Base-by-base conservation (phyloP, 495 filamentous ascomycete species). In the Penicillium desertorum region DNA sequence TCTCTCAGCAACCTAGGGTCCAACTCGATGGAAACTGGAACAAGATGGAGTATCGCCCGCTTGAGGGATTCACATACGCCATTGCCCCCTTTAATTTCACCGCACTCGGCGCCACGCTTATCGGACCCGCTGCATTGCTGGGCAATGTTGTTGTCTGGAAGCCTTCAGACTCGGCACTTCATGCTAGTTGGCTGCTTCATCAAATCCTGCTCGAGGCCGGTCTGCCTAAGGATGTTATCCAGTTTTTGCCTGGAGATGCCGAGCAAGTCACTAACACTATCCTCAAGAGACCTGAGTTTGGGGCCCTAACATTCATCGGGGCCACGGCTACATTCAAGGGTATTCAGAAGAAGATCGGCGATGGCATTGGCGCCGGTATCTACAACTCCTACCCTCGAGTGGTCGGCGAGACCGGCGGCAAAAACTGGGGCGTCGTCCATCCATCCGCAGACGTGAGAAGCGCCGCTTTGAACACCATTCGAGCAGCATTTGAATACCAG, bases 101-200 rank as follows among this genome's bases (percentile, higher is more conserved):
- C n/a, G 90, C 90, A 48, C 90, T 94, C 56, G 89, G 83, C 3
- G 90, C 86, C 16, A 92, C 91, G 63, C 78, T 94, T 1, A 80
- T 86, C 30, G 86, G 81, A n/a, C 79, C 86, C 1, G 85, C 89
- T 10, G 89, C 88, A 1, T 72, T 94, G 43, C 76, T 93, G 66
- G 90, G 90, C 37, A 94, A 94, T 64, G 88, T 92, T 1, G 89
- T 92, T 16, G 77, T 94, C 39, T 94, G 89, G 90, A 94, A 94
- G 72, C 90, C 90, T 2, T 90, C 87, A 9, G 88, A 90, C 56
- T 86, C 74, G 1, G 87, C 88, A n/a, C 81, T 92, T 37, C 82
- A 85, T 17, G 84, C 84, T 58, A 90, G 86, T 72, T 88, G 86
- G 79, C 63, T 94, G 45, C 72, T 94, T 10, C 83, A 93, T 68